These are phyloP conservation scores for Helotiales sp. DNA, from an alignment of 2,329 filamentous ascomycete genomes.

Conservation along the genomic window DNA sequence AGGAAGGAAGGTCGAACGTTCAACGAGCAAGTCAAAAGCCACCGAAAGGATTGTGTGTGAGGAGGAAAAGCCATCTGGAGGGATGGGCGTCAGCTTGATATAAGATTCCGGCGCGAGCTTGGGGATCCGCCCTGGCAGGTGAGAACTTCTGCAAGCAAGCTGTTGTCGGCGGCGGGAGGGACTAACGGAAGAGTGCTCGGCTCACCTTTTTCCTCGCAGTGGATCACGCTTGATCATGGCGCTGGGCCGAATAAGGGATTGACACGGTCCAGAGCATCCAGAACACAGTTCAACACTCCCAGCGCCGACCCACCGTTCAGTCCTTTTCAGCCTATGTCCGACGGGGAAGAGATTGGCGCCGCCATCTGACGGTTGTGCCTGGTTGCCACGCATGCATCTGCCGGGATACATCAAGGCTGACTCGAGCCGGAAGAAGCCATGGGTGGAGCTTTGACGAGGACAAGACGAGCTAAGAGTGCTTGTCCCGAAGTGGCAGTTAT, in stretches of 20 bases:
- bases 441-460: not conserved
- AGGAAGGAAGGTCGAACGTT: constrained; percentile 26
- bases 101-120: not conserved
- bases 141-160: not conserved
- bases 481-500: not conserved
- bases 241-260: not conserved
- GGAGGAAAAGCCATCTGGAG: not conserved
- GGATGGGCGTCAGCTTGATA: constrained; percentile 1
- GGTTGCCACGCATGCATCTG: not conserved
- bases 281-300: not conserved
- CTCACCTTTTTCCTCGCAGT: not conserved
- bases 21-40: constrained; percentile 16
- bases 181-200: not conserved
- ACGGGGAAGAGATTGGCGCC: not conserved
- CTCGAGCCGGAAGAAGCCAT: not conserved
- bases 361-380: not conserved
- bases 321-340: not conserved
- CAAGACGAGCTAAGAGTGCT: not conserved
- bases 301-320: not conserved
- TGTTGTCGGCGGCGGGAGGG: too few relatives aligned
- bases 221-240: not conserved
- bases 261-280: not conserved
- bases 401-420: not conserved
- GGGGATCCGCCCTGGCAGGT: not conserved
- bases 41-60: constrained; percentile 22